phyloP scores from a whole-genome alignment of 2,329 filamentous ascomycete species.

The Penicillium janthinellum region DNA sequence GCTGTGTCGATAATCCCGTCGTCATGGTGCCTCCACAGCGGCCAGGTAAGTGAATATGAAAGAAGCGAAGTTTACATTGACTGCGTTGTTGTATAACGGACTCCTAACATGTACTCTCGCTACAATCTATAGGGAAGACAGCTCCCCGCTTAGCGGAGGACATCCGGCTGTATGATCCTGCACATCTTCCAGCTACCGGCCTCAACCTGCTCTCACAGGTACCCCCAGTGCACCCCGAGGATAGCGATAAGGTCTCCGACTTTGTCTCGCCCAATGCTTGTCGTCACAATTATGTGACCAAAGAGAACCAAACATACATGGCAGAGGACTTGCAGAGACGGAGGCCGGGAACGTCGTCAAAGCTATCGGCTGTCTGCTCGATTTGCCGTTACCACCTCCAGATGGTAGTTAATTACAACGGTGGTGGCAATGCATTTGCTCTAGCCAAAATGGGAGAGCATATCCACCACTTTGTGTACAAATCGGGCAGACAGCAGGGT shows the following conservation, averaged over 20 bases:
- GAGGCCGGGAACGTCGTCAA: constrained; percentile 52
- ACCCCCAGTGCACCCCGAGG: constrained; percentile 53
- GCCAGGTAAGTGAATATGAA: constrained; percentile 33
- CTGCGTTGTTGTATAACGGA: not conserved
- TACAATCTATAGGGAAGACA: constrained; percentile 49
- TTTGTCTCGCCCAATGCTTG: constrained; percentile 52
- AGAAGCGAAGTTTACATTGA: not conserved
- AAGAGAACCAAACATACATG: constrained; percentile 56
- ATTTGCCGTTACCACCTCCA: constrained; percentile 65
- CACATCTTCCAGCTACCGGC: constrained; percentile 46
- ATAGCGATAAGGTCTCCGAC: constrained; percentile 37
- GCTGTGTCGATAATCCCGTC: constrained; percentile 3
- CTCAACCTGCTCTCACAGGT: constrained; percentile 61
- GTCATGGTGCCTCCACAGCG: constrained; percentile 36
- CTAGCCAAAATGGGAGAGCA: constrained; percentile 52
- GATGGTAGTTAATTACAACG: constrained; percentile 56
- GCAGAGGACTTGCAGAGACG: constrained; percentile 45
- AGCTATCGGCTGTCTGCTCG: constrained; percentile 62
- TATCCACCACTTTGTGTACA: constrained; percentile 63
- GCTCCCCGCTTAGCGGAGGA: constrained; percentile 53
- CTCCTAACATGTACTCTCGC: constrained; percentile 7
- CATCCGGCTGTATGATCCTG: constrained; percentile 47
- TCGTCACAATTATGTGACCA: constrained; percentile 61
- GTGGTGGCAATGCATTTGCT: constrained; percentile 46
- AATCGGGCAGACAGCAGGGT: constrained; percentile 36